Evolutionary conservation across 164 flowering plant genomes (phyloP).

Genomic region (Vitis rotundifolia): DNA sequence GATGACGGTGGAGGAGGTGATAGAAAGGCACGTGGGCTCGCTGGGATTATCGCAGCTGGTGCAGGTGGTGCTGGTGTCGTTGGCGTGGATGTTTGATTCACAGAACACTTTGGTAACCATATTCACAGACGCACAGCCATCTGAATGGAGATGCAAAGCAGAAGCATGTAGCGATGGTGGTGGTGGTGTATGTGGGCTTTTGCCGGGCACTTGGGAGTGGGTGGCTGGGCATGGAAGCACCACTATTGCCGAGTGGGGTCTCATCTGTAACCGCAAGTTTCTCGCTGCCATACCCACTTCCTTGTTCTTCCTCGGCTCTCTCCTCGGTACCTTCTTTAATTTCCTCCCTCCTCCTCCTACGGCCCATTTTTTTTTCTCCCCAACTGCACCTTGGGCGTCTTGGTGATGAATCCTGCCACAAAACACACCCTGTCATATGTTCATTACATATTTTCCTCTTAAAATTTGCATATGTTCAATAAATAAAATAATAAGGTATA

Average conservation of each 20-base stretch:
- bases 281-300: constrained; percentile 59
- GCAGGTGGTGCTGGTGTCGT: constrained; percentile 57
- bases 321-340: constrained; percentile 36
- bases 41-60: constrained; percentile 55
- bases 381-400: background rate
- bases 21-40: constrained; percentile 58
- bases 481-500: too few relatives aligned
- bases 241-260: constrained; percentile 59
- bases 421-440: too few relatives aligned
- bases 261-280: constrained; percentile 57
- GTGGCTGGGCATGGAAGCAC: constrained; percentile 44
- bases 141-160: constrained; percentile 45
- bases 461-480: too few relatives aligned
- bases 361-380: background rate
- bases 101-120: constrained; percentile 63
- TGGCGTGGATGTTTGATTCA: constrained; percentile 64
- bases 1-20: constrained; percentile 53
- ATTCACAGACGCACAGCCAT: constrained; percentile 59
- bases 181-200: constrained; percentile 35
- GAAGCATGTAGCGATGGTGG: constrained; percentile 6
- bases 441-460: too few relatives aligned
- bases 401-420: too few relatives aligned
- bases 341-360: too few relatives aligned
- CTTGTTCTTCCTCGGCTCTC: constrained; percentile 59
- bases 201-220: constrained; percentile 63